Conservation (phyloP, 2,329 filamentous ascomycete species). For the Aspergillus puulaauensis region DNA sequence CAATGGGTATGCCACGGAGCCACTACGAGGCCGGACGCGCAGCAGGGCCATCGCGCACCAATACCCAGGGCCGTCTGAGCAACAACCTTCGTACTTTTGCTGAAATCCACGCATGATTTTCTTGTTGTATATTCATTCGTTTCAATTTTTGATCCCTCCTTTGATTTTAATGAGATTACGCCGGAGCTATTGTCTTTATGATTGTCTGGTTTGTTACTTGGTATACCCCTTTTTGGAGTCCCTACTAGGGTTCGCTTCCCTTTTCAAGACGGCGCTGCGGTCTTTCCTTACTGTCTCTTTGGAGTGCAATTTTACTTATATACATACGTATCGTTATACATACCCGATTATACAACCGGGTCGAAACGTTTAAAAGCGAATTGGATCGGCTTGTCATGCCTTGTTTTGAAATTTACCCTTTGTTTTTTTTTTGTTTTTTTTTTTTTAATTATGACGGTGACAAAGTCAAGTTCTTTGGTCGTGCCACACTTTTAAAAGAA, state of each 20-base stretch:
- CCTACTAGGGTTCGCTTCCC: slow-evolving; percentile 4
- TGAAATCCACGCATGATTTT: slow-evolving; percentile 11
- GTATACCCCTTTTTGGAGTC: slow-evolving; percentile 13
- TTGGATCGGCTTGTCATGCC: neutral
- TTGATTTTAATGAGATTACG: neutral
- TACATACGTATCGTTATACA: neutral
- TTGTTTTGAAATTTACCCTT: too few species aligned
- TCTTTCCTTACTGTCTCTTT: neutral
- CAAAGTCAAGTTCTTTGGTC: neutral
- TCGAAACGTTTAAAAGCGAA: neutral
- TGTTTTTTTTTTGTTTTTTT: too few species aligned
- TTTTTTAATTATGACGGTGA: neutral
- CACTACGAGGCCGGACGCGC: slow-evolving; percentile 23
- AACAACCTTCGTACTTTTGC: slow-evolving; percentile 14
- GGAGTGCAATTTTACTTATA: neutral
- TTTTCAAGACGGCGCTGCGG: neutral
- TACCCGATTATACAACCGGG: neutral
- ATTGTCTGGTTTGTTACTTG: slow-evolving; percentile 1
- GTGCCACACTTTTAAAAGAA: neutral
- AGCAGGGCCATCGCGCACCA: slow-evolving; percentile 25
- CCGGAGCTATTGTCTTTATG: slow-evolving; percentile 6
- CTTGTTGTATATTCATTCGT: neutral
- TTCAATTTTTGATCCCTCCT: neutral
- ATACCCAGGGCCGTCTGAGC: slow-evolving; percentile 19
- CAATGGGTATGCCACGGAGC: slow-evolving; percentile 10